These are phyloP conservation scores for Camellia japonica DNA, from an alignment of 148 eudicot genomes.

Conservation along the genomic window DNA sequence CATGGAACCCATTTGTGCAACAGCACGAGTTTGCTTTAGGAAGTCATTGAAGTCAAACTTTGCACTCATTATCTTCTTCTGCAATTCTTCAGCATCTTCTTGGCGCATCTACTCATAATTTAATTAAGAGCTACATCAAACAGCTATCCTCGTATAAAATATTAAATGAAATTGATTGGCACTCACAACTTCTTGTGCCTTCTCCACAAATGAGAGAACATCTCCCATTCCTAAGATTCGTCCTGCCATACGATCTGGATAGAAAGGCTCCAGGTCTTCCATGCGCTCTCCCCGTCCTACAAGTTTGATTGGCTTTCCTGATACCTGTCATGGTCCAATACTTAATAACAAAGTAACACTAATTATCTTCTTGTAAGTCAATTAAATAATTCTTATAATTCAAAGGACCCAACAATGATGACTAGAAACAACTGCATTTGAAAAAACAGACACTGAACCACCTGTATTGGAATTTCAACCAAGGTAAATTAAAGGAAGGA, in stretches of 20 bases:
- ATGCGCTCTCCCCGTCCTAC: conserved; percentile 97
- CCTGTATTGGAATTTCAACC: not conserved
- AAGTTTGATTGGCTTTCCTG: conserved; percentile 98
- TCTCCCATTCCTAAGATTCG: conserved; percentile 99
- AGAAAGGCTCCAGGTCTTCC: conserved; percentile 99
- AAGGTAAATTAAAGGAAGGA: not conserved
- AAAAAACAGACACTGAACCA: not conserved
- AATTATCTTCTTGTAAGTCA: not conserved
- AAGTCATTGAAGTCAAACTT: conserved; percentile 97
- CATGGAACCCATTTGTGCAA: conserved; percentile 98
- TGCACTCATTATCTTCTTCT: conserved; percentile 94
- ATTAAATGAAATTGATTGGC: conserved; percentile 3
- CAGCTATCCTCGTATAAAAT: conserved; percentile 2
- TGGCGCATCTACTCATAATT: conserved; percentile 65
- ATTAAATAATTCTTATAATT: not conserved
- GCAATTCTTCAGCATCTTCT: conserved; percentile 96
- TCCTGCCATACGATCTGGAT: conserved; percentile 99
- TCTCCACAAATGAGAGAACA: conserved; percentile 96
- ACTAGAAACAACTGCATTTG: not conserved
- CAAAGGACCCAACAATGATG: not conserved
- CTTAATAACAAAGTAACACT: not conserved
- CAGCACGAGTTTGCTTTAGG: conserved; percentile 93
- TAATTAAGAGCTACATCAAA: conserved; percentile 16
- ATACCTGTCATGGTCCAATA: conserved; percentile 51
- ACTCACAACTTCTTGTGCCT: conserved; percentile 98